phyloP scores from a whole-genome alignment of 306 rosid species.

The Vigna unguiculata region DNA sequence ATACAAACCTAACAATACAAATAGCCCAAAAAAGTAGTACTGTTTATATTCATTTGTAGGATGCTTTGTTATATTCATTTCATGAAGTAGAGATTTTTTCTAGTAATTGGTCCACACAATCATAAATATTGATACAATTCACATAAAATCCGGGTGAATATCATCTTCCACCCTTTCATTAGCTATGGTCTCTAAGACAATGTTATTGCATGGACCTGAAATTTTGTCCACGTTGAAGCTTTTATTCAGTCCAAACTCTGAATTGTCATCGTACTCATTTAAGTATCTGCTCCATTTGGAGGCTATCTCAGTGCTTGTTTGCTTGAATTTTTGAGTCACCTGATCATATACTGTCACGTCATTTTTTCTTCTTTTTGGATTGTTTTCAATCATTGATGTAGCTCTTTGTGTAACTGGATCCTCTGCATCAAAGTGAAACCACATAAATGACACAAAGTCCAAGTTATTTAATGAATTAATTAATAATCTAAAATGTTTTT shows the following conservation, averaged over 20 bases:
- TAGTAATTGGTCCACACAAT: too few species aligned
- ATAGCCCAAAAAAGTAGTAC: too few species aligned
- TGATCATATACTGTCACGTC: conserved; percentile 9
- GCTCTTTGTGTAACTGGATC: conserved; percentile 17
- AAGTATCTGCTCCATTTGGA: conserved; percentile 80
- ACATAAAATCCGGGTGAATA: conserved; percentile 82
- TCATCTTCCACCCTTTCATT: conserved; percentile 78
- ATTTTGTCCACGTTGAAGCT: conserved; percentile 25
- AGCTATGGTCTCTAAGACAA: conserved; percentile 41
- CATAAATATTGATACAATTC: conserved; percentile 21
- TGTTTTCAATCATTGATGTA: conserved; percentile 9
- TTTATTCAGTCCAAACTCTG: background rate
- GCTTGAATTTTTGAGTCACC: conserved; percentile 37
- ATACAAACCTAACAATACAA: too few species aligned
- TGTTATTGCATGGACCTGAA: conserved; percentile 7
- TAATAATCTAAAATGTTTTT: too few species aligned
- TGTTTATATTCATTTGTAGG: too few species aligned
- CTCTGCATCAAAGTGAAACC: conserved; percentile 46
- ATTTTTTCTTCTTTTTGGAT: conserved; percentile 37
- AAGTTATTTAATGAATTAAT: background rate
- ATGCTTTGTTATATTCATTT: too few species aligned
- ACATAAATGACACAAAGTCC: background rate
- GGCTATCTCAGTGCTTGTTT: conserved; percentile 35
- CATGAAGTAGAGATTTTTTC: too few species aligned
- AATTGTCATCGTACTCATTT: conserved; percentile 46